Conservation (phyloP, 2,329 filamentous ascomycete genomes). For the Arthroderma uncinatum region DNA sequence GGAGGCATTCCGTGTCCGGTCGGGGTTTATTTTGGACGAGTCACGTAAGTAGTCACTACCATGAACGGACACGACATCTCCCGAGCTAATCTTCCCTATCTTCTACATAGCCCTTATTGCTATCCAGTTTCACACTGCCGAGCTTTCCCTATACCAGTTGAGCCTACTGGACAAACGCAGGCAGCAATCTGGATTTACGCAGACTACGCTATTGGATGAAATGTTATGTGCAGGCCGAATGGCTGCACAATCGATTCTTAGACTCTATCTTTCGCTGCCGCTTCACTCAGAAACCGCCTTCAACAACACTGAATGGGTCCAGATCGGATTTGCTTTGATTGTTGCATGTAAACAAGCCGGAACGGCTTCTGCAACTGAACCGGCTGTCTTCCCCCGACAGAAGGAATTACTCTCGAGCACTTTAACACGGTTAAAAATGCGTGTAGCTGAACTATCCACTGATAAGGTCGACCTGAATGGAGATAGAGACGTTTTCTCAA, state of each 20-base stretch:
- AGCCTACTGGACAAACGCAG: conserved; percentile 25
- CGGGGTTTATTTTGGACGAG: conserved; percentile 21
- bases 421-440: not conserved
- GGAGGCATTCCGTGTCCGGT: conserved; percentile 22
- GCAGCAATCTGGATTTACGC: conserved; percentile 5
- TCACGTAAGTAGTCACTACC: conserved; percentile 21
- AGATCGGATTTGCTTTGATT: conserved; percentile 27
- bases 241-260: conserved; percentile 19
- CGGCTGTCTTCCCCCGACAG: not conserved
- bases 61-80: not conserved
- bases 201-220: conserved; percentile 15
- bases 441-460: conserved; percentile 2
- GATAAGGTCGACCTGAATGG: not conserved
- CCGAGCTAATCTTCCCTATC: not conserved
- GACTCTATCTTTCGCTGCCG: conserved; percentile 28
- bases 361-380: not conserved
- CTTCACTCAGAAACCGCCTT: conserved; percentile 26
- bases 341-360: conserved; percentile 13
- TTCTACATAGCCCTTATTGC: conserved; percentile 25
- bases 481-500: not conserved
- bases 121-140: conserved; percentile 31
- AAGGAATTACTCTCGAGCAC: not conserved
- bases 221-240: conserved; percentile 2
- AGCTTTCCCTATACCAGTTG: conserved; percentile 32
- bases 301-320: conserved; percentile 33